These are phyloP conservation scores for Saururus chinensis DNA, from an alignment of 164 flowering plant genomes.

Conservation along the genomic window DNA sequence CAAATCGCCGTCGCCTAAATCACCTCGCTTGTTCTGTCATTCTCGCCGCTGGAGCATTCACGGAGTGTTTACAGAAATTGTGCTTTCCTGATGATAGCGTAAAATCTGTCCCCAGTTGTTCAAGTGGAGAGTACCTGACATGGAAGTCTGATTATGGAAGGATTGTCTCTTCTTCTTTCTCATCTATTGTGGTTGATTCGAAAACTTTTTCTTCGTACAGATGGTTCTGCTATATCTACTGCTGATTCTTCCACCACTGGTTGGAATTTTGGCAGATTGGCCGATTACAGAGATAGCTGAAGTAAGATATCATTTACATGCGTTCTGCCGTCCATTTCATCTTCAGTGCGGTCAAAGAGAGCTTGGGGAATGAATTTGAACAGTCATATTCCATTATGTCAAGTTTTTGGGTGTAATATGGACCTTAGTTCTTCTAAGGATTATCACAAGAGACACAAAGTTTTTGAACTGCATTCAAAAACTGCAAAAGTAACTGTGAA, in stretches of 20 bases:
- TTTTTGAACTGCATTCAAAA: constrained; percentile 76
- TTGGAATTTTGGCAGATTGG: constrained; percentile 51
- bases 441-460: constrained; percentile 87
- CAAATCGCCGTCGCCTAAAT: too few relatives aligned
- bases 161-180: constrained; percentile 8
- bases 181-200: constrained; percentile 6
- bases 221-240: constrained; percentile 29
- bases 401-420: constrained; percentile 68
- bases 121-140: constrained; percentile 11
- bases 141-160: constrained; percentile 18
- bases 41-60: too few relatives aligned
- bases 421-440: constrained; percentile 73
- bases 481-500: constrained; percentile 66
- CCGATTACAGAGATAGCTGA: constrained; percentile 23
- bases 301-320: constrained; percentile 12
- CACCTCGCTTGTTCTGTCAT: too few relatives aligned
- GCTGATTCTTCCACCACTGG: constrained; percentile 41
- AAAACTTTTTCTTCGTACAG: constrained; percentile 24
- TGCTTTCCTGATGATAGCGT: too few relatives aligned
- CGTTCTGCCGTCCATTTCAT: constrained; percentile 18
- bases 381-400: constrained; percentile 48
- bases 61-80: too few relatives aligned
- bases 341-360: constrained; percentile 38
- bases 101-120: constrained; percentile 6
- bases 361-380: constrained; percentile 17